phyloP scores from a whole-genome alignment of 2,329 filamentous ascomycete species.

The Beauveria asiatica region DNA sequence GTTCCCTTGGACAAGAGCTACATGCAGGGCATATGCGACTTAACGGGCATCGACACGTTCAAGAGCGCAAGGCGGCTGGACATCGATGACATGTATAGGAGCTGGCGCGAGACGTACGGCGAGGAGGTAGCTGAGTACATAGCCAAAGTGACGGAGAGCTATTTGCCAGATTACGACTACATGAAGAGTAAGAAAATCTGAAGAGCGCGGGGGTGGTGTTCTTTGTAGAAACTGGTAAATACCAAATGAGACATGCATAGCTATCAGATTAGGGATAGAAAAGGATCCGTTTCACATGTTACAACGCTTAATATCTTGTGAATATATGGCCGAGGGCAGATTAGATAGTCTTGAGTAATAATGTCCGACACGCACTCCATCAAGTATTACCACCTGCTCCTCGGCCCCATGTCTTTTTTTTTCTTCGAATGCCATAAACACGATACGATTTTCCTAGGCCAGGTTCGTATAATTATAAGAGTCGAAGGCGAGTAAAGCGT shows the following conservation, averaged over 20 bases:
- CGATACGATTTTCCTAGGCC: no score
- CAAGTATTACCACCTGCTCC: no score
- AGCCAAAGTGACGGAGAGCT: background rate
- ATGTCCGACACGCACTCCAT: no score
- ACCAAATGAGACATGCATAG: background rate
- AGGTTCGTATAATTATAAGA: no score
- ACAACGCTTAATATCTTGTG: no score
- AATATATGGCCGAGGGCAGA: no score
- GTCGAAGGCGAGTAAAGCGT: no score
- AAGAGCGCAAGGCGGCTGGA: conserved; percentile 1
- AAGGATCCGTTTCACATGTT: no score
- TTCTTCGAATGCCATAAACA: no score
- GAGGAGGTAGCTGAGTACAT: background rate
- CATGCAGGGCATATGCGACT: conserved; percentile 5
- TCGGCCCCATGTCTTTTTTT: no score
- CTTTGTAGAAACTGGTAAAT: background rate
- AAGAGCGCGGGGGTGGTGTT: background rate
- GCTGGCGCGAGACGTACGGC: conserved; percentile 8
- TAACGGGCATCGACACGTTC: conserved; percentile 8
- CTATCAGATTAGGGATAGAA: no score
- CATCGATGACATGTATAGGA: background rate
- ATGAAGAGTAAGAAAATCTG: conserved; percentile 4
- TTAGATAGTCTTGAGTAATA: no score
- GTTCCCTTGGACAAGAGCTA: background rate
- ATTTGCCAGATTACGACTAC: conserved; percentile 6